These are phyloP conservation scores for Lasiosphaeria ovina DNA, from an alignment of 495 filamentous ascomycete genomes.

Conservation along the genomic window DNA sequence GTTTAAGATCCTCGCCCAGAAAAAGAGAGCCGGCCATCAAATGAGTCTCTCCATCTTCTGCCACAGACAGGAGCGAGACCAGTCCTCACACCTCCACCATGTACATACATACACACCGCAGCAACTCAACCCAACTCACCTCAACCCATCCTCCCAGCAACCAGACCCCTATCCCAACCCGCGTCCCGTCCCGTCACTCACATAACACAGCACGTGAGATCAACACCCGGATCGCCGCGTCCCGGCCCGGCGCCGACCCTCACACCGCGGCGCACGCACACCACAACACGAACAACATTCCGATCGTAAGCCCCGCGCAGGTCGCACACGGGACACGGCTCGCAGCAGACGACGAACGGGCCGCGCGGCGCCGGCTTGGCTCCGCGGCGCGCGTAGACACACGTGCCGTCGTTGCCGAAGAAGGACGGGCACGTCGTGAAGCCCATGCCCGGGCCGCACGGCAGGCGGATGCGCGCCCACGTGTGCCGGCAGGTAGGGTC, in stretches of 20 bases:
- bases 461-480: constrained; percentile 35
- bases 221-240: constrained; percentile 33
- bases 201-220: constrained; percentile 37
- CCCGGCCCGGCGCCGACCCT: constrained; percentile 40
- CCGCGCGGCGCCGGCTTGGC: constrained; percentile 22
- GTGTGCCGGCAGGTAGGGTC: constrained; percentile 37
- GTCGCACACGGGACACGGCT: constrained; percentile 30
- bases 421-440: constrained; percentile 38
- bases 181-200: constrained; percentile 17
- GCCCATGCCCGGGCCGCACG: constrained; percentile 37
- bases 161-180: too few species aligned
- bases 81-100: too few species aligned
- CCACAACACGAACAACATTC: constrained; percentile 36
- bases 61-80: too few species aligned
- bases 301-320: constrained; percentile 34
- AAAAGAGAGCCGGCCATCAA: too few species aligned
- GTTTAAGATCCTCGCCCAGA: too few species aligned
- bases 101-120: too few species aligned
- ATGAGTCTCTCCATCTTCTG: too few species aligned
- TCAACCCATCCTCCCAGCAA: background rate
- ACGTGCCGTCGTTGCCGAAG: constrained; percentile 9
- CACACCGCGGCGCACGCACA: constrained; percentile 25
- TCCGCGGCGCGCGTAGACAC: constrained; percentile 8
- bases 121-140: background rate
- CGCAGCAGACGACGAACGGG: constrained; percentile 13